phyloP scores from a whole-genome alignment of 352 stramenopile genomes.

The Globisporangium paddicum region DNA sequence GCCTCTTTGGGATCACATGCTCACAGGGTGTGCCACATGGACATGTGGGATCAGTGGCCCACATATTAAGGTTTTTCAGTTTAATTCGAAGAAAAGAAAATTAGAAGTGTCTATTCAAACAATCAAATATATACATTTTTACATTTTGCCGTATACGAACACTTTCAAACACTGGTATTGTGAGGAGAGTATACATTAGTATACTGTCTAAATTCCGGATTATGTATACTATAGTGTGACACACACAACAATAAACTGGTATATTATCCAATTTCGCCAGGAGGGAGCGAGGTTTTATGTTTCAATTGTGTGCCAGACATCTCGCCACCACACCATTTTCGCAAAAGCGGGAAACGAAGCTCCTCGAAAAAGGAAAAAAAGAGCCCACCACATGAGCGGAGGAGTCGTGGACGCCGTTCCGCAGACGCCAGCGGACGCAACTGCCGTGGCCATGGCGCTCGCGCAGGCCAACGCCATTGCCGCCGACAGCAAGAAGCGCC shows the following conservation, averaged over 20 bases:
- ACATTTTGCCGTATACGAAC: too few relatives aligned
- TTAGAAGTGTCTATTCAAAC: too few relatives aligned
- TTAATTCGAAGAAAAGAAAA: background rate
- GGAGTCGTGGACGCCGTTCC: conserved; percentile 5
- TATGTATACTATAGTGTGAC: too few relatives aligned
- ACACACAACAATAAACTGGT: background rate
- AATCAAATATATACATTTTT: too few relatives aligned
- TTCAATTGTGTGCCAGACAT: conserved; percentile 16
- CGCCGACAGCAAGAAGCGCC: conserved; percentile 33
- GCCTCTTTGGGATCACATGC: too few relatives aligned
- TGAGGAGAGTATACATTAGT: too few relatives aligned
- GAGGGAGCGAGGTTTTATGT: conserved; percentile 9
- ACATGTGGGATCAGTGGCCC: background rate
- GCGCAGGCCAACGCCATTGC: conserved; percentile 16
- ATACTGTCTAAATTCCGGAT: too few relatives aligned
- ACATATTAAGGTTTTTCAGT: background rate
- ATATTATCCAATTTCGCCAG: too few relatives aligned
- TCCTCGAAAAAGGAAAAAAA: background rate
- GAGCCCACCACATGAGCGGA: background rate
- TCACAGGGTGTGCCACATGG: background rate
- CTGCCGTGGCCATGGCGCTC: conserved; percentile 11
- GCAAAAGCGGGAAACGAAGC: conserved; percentile 5
- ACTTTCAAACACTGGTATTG: too few relatives aligned
- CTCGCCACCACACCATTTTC: conserved; percentile 9
- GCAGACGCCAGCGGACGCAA: conserved; percentile 16